Base-by-base conservation (phyloP, 805 yeast species). In the Dipodascopsis tothii region DNA sequence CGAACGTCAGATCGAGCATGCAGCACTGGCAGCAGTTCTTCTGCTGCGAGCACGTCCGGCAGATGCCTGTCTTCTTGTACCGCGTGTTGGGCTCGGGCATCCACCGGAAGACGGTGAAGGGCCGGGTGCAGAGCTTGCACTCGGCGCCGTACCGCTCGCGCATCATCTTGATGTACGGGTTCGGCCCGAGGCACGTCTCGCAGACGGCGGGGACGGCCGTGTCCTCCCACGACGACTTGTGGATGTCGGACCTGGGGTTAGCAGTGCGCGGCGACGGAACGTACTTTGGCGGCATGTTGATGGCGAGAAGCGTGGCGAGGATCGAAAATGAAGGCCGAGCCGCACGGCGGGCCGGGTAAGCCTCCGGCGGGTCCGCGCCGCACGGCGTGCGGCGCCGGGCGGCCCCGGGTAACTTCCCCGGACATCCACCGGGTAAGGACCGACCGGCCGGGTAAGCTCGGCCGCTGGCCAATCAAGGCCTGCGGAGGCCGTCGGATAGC, bases 1-100 rank as follows among this genome's bases (percentile, higher is more conserved):
- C 84, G 65, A 78, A 84, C 22, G 80, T 75, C 34, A 88, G 65
- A 64, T 90, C 97, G 27, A 82, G 61, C 76, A 86, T 74, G 61
- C 98, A 90, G 20, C 78, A 67, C 61, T 92, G 97, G 59, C 98
- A 90, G 55, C 94, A 81, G 63, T 84, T 81, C 46, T 81, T 73
- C 35, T 80, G 77, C 34, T 79, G 68, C 0, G 96, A 78, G 66
- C 98, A 90, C 0, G 88, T 77, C 28, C 66, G 59, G 64, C 98
- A 90, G 17, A 90, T 75, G 1, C 77, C 62, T 2, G 95, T 86
- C 53, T 74, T 77, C 45, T 73, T 71, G 48, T 76, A 38, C 23
- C 44, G 46, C 5, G 38, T 27, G 65, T 37, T 66, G 64, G 62
- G 64, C 33, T 63, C 65, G 16, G 74, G 72, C 45, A 72, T 70